Evolutionary conservation across 176 grass and related monocot genomes (phyloP).

Genomic region (Bonia amplexicaulis): DNA sequence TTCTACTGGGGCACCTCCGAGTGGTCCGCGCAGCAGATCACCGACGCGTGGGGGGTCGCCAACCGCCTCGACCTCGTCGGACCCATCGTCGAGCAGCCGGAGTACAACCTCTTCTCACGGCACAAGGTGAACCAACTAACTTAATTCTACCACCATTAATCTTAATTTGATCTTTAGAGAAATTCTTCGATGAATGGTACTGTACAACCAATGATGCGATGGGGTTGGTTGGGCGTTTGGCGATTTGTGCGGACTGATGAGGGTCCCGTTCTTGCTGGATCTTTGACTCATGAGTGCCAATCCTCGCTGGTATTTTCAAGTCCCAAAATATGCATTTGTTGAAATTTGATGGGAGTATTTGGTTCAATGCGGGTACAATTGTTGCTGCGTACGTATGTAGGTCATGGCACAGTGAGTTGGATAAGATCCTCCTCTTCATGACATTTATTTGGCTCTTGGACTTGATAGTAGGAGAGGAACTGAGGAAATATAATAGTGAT

Average conservation of each 20-base stretch:
- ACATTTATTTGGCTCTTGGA: conserved; percentile 3
- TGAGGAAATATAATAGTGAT: too few species aligned
- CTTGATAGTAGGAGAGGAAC: neutral
- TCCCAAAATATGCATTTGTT: neutral
- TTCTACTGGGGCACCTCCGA: conserved; percentile 97
- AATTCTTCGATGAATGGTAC: neutral
- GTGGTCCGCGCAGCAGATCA: conserved; percentile 97
- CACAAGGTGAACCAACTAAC: conserved; percentile 54
- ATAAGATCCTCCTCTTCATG: neutral
- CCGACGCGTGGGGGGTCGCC: conserved; percentile 72
- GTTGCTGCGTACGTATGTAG: neutral
- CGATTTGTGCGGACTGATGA: neutral
- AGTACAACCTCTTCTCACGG: conserved; percentile 94
- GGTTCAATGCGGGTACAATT: conserved; percentile 3
- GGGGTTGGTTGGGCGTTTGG: neutral
- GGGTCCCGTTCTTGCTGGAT: neutral
- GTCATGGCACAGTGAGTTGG: too few species aligned
- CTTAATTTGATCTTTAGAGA: neutral
- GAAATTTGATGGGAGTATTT: neutral
- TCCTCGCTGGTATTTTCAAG: neutral
- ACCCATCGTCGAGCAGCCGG: conserved; percentile 89
- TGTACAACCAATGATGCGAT: neutral
- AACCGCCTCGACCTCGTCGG: conserved; percentile 81
- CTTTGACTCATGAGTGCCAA: neutral
- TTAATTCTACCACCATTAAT: neutral